A percentile compares a stretch with the other conserved stretches of the same genome.
Evolutionary conservation across 2,329 filamentous ascomycete species (phyloP).

Genomic region (Pseudocercospora eumusae): DNA sequence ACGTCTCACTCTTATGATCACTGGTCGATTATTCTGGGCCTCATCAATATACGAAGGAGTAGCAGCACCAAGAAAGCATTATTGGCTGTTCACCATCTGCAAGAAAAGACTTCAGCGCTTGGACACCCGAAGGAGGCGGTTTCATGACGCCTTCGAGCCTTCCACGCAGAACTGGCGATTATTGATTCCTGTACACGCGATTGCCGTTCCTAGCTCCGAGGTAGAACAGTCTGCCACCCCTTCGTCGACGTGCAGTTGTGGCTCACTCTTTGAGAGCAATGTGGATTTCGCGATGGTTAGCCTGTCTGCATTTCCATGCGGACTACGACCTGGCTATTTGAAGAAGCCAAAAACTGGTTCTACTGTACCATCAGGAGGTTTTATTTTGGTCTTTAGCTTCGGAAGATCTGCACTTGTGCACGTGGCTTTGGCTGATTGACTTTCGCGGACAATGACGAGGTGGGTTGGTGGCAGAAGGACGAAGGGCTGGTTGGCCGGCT

Average conservation of each 20-base stretch:
- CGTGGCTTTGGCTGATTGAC: slow-evolving; percentile 6
- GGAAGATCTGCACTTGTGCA: slow-evolving; percentile 4
- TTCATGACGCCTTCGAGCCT: background rate
- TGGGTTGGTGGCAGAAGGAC: slow-evolving; percentile 6
- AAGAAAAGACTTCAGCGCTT: background rate
- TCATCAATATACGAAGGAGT: too few relatives aligned
- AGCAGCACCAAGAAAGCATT: background rate
- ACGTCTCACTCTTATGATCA: too few relatives aligned
- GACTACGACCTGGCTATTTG: background rate
- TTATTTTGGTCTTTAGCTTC: background rate
- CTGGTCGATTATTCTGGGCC: too few relatives aligned
- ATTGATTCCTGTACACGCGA: too few relatives aligned
- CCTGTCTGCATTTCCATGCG: too few relatives aligned
- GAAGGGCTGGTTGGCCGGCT: slow-evolving; percentile 1
- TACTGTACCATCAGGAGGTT: slow-evolving; percentile 2
- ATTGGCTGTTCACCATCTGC: background rate
- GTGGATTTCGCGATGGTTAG: background rate
- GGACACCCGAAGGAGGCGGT: background rate
- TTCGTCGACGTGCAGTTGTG: background rate
- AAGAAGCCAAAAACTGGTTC: background rate
- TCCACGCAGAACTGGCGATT: too few relatives aligned
- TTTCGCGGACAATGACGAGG: slow-evolving; percentile 1
- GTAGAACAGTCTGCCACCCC: background rate
- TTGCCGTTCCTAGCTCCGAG: background rate
- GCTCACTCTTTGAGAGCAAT: background rate